Conservation (phyloP, 2,329 filamentous ascomycete genomes). For the Pseudocercospora fijiensis region DNA sequence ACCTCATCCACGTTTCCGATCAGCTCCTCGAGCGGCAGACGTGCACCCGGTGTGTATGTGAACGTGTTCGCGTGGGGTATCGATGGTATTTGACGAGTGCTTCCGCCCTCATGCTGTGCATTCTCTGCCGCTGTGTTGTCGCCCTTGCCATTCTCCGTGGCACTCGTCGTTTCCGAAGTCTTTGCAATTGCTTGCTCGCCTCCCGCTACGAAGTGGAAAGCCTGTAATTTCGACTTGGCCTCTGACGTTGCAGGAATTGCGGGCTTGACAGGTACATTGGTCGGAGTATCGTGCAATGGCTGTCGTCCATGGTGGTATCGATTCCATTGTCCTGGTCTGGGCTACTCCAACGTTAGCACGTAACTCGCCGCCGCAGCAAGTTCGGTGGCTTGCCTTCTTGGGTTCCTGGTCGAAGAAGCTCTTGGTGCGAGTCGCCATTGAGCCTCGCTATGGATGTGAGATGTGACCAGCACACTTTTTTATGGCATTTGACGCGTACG, state of each 20-base stretch:
- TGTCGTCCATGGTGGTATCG: conserved; percentile 20
- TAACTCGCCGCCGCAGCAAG: conserved; percentile 3
- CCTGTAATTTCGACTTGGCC: conserved; percentile 56
- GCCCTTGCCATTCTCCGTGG: conserved; percentile 26
- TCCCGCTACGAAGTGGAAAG: conserved; percentile 51
- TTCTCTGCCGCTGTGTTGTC: not conserved
- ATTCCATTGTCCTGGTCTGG: conserved; percentile 32
- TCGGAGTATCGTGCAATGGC: conserved; percentile 26
- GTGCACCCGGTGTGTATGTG: conserved; percentile 60
- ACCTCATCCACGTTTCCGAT: conserved; percentile 61
- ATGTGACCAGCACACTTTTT: conserved; percentile 2
- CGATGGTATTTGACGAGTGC: conserved; percentile 24
- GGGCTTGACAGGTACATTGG: conserved; percentile 38
- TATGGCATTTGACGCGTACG: not conserved
- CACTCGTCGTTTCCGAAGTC: conserved; percentile 43
- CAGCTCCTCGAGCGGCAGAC: conserved; percentile 60
- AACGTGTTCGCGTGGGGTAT: conserved; percentile 39
- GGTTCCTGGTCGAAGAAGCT: conserved; percentile 54
- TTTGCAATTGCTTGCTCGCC: conserved; percentile 31
- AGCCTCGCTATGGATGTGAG: not conserved
- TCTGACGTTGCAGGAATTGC: conserved; percentile 53
- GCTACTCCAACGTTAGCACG: conserved; percentile 15
- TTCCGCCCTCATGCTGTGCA: conserved; percentile 4
- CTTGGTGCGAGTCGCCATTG: conserved; percentile 44
- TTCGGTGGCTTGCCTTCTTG: conserved; percentile 41